A percentile compares a stretch with the other conserved stretches of the same genome.
Conservation (phyloP, 345 rosid species). For the Iberis pinnata region DNA sequence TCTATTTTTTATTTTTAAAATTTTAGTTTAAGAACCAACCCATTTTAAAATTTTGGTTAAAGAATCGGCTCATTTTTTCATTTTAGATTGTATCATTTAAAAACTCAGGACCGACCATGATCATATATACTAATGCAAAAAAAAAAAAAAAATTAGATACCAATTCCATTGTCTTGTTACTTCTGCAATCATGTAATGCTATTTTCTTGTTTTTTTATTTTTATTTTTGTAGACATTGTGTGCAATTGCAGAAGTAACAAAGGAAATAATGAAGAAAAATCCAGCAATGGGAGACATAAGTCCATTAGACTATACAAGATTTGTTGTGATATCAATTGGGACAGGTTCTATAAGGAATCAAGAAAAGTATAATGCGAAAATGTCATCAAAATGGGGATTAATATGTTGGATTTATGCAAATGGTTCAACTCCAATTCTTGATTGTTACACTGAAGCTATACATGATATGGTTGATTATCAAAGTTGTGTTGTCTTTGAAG, state of each 20-base stretch:
- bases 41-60: too few relatives aligned
- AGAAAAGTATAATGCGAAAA: constrained; percentile 38
- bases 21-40: too few relatives aligned
- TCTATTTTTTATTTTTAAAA: too few relatives aligned
- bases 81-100: too few relatives aligned
- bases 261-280: constrained; percentile 45
- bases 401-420: constrained; percentile 42
- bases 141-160: too few relatives aligned
- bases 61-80: too few relatives aligned
- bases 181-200: too few relatives aligned
- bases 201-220: too few relatives aligned
- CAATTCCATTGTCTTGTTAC: too few relatives aligned
- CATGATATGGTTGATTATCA: constrained; percentile 68
- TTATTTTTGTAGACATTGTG: constrained; percentile 44
- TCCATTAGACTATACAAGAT: constrained; percentile 46
- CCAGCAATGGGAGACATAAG: constrained; percentile 38
- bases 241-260: constrained; percentile 55
- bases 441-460: constrained; percentile 42
- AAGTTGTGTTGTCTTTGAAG: constrained; percentile 46
- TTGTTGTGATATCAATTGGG: constrained; percentile 64
- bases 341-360: constrained; percentile 46
- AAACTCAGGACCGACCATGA: too few relatives aligned
- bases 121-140: too few relatives aligned
- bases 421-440: constrained; percentile 48
- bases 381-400: constrained; percentile 62